A percentile compares a stretch with the other conserved stretches of the same genome.
These are phyloP conservation scores for Aspergillus niger DNA, from an alignment of 2,329 filamentous ascomycete genomes.

Conservation along the genomic window DNA sequence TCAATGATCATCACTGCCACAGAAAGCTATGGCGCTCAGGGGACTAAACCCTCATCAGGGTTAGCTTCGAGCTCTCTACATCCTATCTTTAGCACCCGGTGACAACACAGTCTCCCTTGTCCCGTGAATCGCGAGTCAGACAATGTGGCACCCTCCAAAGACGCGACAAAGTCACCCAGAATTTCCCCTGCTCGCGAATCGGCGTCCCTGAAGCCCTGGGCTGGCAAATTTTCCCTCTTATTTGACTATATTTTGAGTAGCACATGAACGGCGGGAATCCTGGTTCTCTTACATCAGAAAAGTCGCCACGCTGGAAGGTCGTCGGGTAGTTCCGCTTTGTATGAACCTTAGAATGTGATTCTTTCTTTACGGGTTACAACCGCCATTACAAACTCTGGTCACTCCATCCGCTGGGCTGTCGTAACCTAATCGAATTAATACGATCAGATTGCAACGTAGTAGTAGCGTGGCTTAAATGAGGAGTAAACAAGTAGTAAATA, in stretches of 20 bases:
- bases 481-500: no score
- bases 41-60: background rate
- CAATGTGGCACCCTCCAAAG: background rate
- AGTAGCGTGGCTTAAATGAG: no score
- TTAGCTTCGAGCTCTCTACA: background rate
- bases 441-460: no score
- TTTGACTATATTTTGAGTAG: background rate
- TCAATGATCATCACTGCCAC: constrained; percentile 16
- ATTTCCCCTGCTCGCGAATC: background rate
- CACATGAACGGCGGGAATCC: background rate
- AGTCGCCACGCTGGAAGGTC: background rate
- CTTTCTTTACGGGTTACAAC: background rate
- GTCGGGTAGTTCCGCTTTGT: background rate
- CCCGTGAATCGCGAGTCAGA: background rate
- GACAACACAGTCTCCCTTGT: constrained; percentile 1
- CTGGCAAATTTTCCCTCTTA: background rate
- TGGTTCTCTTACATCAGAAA: background rate
- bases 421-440: background rate
- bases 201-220: background rate
- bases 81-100: background rate
- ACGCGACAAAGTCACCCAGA: background rate
- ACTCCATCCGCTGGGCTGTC: background rate
- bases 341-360: background rate
- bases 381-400: background rate
- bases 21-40: background rate